Percentiles rank a stretch among this genome's conserved stretches.
phyloP scores from a whole-genome alignment of 225 moss, liverwort and hornwort species.

The Asterella californica region DNA sequence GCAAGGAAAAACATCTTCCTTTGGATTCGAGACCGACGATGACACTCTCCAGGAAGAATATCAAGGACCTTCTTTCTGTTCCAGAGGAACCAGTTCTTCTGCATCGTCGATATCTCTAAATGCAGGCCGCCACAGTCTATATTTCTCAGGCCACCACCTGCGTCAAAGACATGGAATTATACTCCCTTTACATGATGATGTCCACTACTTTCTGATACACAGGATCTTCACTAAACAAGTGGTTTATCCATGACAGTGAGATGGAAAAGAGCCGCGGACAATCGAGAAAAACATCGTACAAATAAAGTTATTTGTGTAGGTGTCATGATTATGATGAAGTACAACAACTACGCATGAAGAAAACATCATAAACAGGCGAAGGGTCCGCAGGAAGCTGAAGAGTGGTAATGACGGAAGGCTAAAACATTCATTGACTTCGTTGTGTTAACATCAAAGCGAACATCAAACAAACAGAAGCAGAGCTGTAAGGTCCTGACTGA shows the following conservation, averaged over 20 bases:
- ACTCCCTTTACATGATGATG: background rate
- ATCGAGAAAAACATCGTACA: background rate
- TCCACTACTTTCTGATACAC: background rate
- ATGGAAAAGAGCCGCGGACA: too few relatives aligned
- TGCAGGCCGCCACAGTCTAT: slow-evolving; percentile 55
- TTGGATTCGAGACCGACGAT: background rate
- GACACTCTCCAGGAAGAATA: background rate
- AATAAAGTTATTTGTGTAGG: background rate
- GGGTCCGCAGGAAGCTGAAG: too few relatives aligned
- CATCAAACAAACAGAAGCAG: background rate
- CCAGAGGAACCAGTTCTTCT: slow-evolving; percentile 44
- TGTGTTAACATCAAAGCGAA: background rate
- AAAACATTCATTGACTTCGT: background rate
- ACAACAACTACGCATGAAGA: too few relatives aligned
- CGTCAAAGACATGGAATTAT: background rate
- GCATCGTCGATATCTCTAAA: slow-evolving; percentile 42
- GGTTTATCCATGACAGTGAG: too few relatives aligned
- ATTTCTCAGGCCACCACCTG: slow-evolving; percentile 71
- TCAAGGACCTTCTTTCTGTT: slow-evolving; percentile 44
- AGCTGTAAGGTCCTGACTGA: background rate
- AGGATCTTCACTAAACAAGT: background rate
- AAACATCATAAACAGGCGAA: too few relatives aligned
- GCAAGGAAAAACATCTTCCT: background rate
- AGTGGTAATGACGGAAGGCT: too few relatives aligned
- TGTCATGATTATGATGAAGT: background rate